Percentiles rank a stretch among this genome's conserved stretches.
Conservation (phyloP, 768 basidiomycete genomes). For the Gymnopilus dilepis region DNA sequence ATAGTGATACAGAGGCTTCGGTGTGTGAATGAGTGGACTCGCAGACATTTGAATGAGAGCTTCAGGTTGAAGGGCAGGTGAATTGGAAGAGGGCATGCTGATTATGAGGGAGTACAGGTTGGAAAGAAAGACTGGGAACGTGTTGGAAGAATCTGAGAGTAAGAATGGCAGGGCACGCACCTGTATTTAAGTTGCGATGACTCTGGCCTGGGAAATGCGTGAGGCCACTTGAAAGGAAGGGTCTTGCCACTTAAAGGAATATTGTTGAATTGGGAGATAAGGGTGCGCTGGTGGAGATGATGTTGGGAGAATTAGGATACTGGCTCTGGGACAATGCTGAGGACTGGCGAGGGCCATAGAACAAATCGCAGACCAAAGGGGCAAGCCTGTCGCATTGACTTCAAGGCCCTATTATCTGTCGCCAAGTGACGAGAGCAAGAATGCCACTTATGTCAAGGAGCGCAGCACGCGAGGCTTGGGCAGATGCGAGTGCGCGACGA, state of each 20-base stretch:
- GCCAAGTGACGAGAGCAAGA: background rate
- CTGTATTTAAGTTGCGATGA: background rate
- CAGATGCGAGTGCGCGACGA: too few relatives aligned
- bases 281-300: conserved; percentile 9
- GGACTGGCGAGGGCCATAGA: conserved; percentile 7
- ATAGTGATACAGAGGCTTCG: conserved; percentile 19
- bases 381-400: background rate
- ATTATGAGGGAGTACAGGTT: background rate
- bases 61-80: background rate
- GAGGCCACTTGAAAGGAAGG: background rate
- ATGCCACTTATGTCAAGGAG: background rate
- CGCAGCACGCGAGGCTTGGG: too few relatives aligned
- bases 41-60: background rate
- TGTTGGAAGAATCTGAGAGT: background rate
- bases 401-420: background rate
- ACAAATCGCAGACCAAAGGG: background rate
- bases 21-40: conserved; percentile 12
- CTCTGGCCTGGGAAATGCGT: background rate
- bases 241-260: background rate
- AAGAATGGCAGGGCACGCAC: background rate
- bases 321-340: conserved; percentile 6
- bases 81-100: background rate
- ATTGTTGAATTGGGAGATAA: background rate
- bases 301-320: conserved; percentile 19
- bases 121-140: background rate